Evolutionary conservation across 148 eudicot species (phyloP).

Genomic region (Camellia sinensis): DNA sequence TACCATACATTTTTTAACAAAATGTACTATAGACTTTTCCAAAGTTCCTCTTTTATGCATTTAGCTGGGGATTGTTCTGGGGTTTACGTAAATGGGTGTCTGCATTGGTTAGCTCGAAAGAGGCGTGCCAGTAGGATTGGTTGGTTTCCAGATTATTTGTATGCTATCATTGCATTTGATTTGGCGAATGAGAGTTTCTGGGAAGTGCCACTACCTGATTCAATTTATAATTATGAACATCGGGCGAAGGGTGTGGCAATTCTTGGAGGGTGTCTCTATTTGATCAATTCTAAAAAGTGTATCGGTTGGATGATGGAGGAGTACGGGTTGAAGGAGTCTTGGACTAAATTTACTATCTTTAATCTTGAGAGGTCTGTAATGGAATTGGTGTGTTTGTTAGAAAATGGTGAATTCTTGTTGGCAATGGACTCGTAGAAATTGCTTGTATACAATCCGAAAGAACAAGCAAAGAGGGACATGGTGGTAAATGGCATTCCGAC

Average conservation of each 20-base stretch:
- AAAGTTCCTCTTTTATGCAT: background rate
- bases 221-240: too few relatives aligned
- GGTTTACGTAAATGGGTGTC: background rate
- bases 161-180: background rate
- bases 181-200: background rate
- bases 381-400: background rate
- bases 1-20: too few relatives aligned
- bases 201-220: background rate
- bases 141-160: too few relatives aligned
- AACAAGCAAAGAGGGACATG: background rate
- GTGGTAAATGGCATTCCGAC: background rate
- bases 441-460: background rate
- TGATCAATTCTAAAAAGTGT: background rate
- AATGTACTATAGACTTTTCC: too few relatives aligned
- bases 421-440: background rate
- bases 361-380: background rate
- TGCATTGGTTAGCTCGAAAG: background rate
- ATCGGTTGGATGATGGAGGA: background rate
- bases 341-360: background rate
- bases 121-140: too few relatives aligned
- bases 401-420: background rate
- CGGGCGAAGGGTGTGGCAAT: too few relatives aligned
- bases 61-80: background rate
- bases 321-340: background rate
- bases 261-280: background rate